Evolutionary conservation across 2,329 filamentous ascomycete species (phyloP), one percentile per base, ranked within the genome.

Genomic region (Ploettnerulaceae sp.): DNA sequence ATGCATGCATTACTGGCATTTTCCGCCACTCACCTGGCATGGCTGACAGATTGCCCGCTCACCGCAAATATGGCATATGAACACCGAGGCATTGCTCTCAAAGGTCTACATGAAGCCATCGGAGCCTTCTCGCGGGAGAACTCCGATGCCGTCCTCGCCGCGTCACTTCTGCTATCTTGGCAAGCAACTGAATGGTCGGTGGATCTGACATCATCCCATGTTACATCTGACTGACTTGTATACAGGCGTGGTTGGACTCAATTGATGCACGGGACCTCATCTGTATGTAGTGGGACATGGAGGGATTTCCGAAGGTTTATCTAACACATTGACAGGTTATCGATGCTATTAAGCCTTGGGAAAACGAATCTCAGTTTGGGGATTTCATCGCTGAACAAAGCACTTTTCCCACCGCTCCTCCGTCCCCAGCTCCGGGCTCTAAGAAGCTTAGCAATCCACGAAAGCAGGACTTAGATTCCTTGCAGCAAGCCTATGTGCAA

Each of bases 151-250:
- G 84, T 96, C 52, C 76, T 98, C 45, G 91, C 90, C 20, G 88
- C 90, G 24, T 96, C 91, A 20, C 81, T 96, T 34, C 78, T 97
- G 37, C 76, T 98, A 39, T 94, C 90, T 28, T 97, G 93, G 90
- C 91, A 97, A 71, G 87, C 89, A 46, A 93, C 84, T 50, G 91
- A 97, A 71, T 97, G 90, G 91, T 94, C 76, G 74, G 83, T 71
- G 62, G 57, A 46, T 57, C 53, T 57, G 34, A 61, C 60, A 60
- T 18, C 35, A 37, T 50, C 46, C 18, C 21, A 47, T 49, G 45
- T 45, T 52, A 58, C 48, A 40, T 45, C 14, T 15, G 29, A 57
- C 53, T 62, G 45, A 60, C 69, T 73, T 61, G 73, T 55, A 38
- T 28, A 25, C 64, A 95, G 89, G 86, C 84, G 84, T 66, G 86